phyloP scores from a whole-genome alignment of 306 rosid species.

The Dalbergia cultrata region DNA sequence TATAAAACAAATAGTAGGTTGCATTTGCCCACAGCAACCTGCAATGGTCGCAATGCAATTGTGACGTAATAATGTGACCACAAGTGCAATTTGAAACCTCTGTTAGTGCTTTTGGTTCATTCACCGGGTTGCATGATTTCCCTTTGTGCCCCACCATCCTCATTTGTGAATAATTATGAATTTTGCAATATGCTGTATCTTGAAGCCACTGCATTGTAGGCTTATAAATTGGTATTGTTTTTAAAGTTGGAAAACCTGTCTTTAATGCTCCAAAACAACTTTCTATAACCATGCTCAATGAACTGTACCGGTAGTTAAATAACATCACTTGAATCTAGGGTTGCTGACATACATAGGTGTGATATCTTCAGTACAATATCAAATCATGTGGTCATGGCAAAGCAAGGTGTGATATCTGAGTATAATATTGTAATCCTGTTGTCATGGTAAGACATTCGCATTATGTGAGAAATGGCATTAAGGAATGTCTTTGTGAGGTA shows the following conservation, averaged over 20 bases:
- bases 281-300: background rate
- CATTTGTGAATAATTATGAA: constrained; percentile 1
- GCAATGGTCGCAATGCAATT: background rate
- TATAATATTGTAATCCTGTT: constrained; percentile 18
- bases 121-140: background rate
- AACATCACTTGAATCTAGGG: background rate
- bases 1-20: background rate
- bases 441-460: background rate
- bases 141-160: background rate
- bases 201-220: background rate
- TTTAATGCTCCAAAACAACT: background rate
- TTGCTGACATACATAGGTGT: background rate
- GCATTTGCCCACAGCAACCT: background rate
- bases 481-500: constrained; percentile 8
- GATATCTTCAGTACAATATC: background rate
- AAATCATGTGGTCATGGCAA: too few species aligned
- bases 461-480: constrained; percentile 1
- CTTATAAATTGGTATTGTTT: background rate
- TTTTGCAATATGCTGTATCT: background rate
- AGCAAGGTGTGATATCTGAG: too few species aligned
- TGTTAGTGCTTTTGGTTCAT: background rate
- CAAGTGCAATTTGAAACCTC: background rate
- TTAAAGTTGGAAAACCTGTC: constrained; percentile 3
- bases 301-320: constrained; percentile 10
- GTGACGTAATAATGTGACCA: background rate